These are phyloP conservation scores for Endotrypanum monterogeii DNA, from an alignment of 208 protist genomes.

Conservation along the genomic window DNA sequence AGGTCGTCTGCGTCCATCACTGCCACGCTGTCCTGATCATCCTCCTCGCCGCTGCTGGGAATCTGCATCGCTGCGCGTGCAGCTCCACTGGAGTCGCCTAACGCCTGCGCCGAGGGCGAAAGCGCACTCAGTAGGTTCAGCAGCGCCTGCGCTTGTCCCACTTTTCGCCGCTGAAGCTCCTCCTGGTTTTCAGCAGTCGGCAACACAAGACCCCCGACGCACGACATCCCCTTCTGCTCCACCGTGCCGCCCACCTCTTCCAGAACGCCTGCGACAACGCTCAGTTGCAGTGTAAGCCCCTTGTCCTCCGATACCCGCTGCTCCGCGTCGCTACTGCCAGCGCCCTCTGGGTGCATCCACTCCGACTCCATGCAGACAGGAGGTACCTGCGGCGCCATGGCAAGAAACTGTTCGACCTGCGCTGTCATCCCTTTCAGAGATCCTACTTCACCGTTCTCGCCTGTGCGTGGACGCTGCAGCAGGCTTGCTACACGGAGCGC, in stretches of 20 bases:
- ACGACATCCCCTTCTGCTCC: conserved; percentile 2
- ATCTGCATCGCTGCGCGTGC: conserved; percentile 8
- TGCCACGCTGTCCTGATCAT: conserved; percentile 45
- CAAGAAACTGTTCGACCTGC: conserved; percentile 64
- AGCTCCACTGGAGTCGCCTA: not conserved
- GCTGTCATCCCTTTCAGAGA: conserved; percentile 47
- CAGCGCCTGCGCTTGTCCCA: conserved; percentile 78
- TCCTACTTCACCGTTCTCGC: conserved; percentile 9
- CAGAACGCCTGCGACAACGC: conserved; percentile 83
- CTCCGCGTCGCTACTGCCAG: not conserved
- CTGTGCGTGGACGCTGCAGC: conserved; percentile 17
- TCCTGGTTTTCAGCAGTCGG: conserved; percentile 52
- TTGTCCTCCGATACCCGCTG: not conserved
- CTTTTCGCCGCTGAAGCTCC: conserved; percentile 49
- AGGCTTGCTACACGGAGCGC: conserved; percentile 43
- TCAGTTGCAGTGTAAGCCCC: conserved; percentile 59
- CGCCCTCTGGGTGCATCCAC: conserved; percentile 7
- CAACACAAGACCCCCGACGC: conserved; percentile 56
- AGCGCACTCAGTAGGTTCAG: conserved; percentile 70
- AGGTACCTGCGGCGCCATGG: conserved; percentile 40
- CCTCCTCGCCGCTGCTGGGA: conserved; percentile 13
- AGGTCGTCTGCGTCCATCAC: conserved; percentile 79
- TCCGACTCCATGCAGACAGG: conserved; percentile 60
- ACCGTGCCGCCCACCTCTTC: conserved; percentile 33
- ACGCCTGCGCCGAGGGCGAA: conserved; percentile 6